Base-by-base conservation (phyloP, 345 rosid genomes). In the Linum lewisii region DNA sequence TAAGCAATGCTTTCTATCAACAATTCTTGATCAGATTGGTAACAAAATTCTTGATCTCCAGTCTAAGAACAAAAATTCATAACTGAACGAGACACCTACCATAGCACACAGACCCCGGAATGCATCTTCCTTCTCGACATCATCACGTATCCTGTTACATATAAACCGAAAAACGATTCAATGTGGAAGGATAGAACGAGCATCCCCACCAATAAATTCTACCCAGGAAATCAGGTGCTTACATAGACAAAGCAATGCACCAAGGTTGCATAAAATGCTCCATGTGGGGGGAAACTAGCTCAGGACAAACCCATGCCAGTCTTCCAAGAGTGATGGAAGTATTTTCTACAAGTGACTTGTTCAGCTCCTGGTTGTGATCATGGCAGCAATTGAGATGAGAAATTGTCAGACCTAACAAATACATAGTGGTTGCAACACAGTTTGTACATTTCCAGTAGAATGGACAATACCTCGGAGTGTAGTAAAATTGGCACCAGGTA, bases 301-400 rank as follows among this genome's bases (percentile, higher is more conserved):
- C 97, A 47, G 99, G 97, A 72, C 93, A 90, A 69, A 86, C 90
- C 99, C 96, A 94, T 26, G 97, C 90, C 68, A 94, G 81, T 79
- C 99, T 84, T 58, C 99, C 99, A 25, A 94, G 90, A 37, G 99
- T 90, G 55, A 94, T 94, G 54, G 99, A 97, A 77, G 95, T 86
- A 78, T 94, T 94, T 71, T 94, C 97, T 52, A 90, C 63, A 38
- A 90, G 85, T 36, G 97, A 84, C 65, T 86, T 90, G 70, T 94
- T 84, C 37, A 90, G 79, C 72, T 67, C 90, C 99, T 90, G 87
- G 59, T 66, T 16, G 24, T 21, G 15, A 21, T 20, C 56, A 52
- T 2, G 25, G 16, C 58, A 51, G 63, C 58, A 73, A 42, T 63
- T 57, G 63, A 70, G 42, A 57, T 36, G 47, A 49, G 62, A 24